Conservation (phyloP, 768 basidiomycete genomes). For the Mycena sanguinolenta region DNA sequence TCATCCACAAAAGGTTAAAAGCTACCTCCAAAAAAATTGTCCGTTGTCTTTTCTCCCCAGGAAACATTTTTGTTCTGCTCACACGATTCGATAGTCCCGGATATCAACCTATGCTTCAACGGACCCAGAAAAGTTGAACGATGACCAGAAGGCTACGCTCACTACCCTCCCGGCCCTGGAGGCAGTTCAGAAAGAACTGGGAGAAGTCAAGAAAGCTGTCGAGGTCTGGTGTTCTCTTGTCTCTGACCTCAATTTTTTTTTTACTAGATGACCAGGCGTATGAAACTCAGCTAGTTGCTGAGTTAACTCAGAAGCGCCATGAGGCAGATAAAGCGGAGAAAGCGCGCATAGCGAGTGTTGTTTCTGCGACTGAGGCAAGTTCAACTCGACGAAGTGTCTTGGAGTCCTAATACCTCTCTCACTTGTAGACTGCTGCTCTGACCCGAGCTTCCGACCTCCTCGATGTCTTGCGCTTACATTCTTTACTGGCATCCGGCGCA, state of each 20-base stretch:
- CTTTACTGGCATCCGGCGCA: constrained; percentile 60
- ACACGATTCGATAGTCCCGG: constrained; percentile 64
- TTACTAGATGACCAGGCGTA: constrained; percentile 58
- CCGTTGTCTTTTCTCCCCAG: constrained; percentile 43
- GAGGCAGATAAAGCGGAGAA: constrained; percentile 71
- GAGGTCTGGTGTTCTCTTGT: constrained; percentile 66
- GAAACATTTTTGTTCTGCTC: neutral
- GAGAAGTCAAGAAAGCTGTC: constrained; percentile 85
- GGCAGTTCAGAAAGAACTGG: constrained; percentile 83
- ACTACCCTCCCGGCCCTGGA: constrained; percentile 83
- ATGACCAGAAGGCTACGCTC: constrained; percentile 85
- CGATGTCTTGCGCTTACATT: constrained; percentile 70
- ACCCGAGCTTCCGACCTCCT: constrained; percentile 66
- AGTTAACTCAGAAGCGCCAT: constrained; percentile 65
- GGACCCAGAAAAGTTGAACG: constrained; percentile 81
- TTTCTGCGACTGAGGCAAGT: constrained; percentile 71
- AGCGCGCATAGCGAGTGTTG: constrained; percentile 65
- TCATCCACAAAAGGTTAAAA: constrained; percentile 84
- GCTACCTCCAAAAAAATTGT: constrained; percentile 89
- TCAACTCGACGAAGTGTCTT: constrained; percentile 13
- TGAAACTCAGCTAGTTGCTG: constrained; percentile 73
- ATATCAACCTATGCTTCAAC: constrained; percentile 79
- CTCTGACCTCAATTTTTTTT: constrained; percentile 1
- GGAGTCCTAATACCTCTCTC: neutral
- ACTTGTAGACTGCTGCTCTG: constrained; percentile 57